Base-by-base conservation (phyloP, 805 yeast genomes). In the Monosporozyma servazzii region DNA sequence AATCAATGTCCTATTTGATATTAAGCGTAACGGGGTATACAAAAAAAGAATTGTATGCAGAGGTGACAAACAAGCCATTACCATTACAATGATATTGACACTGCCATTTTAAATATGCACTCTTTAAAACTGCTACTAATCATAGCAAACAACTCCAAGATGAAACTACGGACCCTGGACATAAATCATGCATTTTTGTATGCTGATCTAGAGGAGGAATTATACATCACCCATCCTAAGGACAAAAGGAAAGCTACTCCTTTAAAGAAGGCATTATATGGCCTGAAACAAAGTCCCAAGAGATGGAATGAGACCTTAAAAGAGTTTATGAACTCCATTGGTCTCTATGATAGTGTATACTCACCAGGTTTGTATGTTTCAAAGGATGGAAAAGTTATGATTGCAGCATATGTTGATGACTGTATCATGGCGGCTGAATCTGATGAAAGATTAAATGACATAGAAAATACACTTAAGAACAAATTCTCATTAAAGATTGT, bases 321-420 rank as follows among this genome's bases (percentile, higher is more conserved):
- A 44, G 13, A 44, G 1, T 52, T 23, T 30, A 7, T 54, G 33
- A 54, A 52, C 45, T 13, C 37, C 13, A 3, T 17, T 21, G 46
- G 27, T 1, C 25, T 47, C 8, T 33, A 39, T 45, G 53, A 54
- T 29, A 20, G 42, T 17, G 48, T 37, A 15, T 50, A 45, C 23
- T 40, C 51, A 4, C 53, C 51, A 18, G 55, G 57, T 3, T 30
- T 52, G 2, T 54, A n/a, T 47, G n/a, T 25, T 25, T 41, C 45
- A 15, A 29, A 40, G 13, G 51, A 48, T 43, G 21, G 31, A 10
- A 44, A 31, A 3, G 17, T 23, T 2, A 47, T 53, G 50, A 49
- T 54, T 11, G 56, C 54, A 3, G 53, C 42, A 18, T 51, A 54
- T 41, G 57, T 54, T 2, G 56, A 53, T 50, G 57, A 54, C 39